These are phyloP conservation scores for Trametes pubescens DNA, from an alignment of 1,284 basidiomycete genomes.

Conservation along the genomic window DNA sequence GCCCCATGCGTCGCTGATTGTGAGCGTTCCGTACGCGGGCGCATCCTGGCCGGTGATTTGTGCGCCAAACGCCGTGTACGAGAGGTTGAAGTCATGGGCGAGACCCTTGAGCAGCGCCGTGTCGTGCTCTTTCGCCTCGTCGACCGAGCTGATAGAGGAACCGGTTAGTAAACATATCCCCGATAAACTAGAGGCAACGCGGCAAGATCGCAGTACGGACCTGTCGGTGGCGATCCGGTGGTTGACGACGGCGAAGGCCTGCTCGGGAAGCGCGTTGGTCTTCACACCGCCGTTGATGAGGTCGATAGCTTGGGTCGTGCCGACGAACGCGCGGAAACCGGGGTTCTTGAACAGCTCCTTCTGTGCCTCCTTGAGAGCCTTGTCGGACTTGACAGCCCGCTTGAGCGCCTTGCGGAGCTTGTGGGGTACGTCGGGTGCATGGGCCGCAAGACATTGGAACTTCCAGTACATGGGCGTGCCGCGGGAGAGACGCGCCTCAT, in stretches of 20 bases:
- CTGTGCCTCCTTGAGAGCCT: constrained; percentile 52
- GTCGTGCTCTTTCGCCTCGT: constrained; percentile 52
- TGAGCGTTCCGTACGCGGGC: constrained; percentile 48
- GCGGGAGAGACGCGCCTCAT: constrained; percentile 48
- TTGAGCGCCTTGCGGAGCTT: constrained; percentile 49
- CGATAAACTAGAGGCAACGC: constrained; percentile 28
- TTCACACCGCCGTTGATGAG: constrained; percentile 69
- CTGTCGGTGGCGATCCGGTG: constrained; percentile 58
- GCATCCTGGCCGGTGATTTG: constrained; percentile 38
- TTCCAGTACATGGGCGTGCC: constrained; percentile 53
- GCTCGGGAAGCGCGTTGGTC: constrained; percentile 66
- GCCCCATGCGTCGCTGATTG: constrained; percentile 52
- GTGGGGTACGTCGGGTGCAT: constrained; percentile 52
- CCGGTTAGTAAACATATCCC: constrained; percentile 35
- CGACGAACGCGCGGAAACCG: constrained; percentile 46
- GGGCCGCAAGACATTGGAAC: constrained; percentile 54
- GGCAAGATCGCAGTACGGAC: constrained; percentile 32
- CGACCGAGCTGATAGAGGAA: constrained; percentile 48
- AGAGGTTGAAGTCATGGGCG: constrained; percentile 54
- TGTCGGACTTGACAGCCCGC: constrained; percentile 48
- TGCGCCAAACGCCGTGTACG: constrained; percentile 54
- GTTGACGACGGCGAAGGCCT: constrained; percentile 61
- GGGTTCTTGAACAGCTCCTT: constrained; percentile 45
- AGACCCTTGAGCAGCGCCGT: constrained; percentile 50
- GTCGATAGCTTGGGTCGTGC: constrained; percentile 70